Evolutionary conservation across 225 moss, liverwort and hornwort species (phyloP).

Genomic region (Lunularia cruciata): DNA sequence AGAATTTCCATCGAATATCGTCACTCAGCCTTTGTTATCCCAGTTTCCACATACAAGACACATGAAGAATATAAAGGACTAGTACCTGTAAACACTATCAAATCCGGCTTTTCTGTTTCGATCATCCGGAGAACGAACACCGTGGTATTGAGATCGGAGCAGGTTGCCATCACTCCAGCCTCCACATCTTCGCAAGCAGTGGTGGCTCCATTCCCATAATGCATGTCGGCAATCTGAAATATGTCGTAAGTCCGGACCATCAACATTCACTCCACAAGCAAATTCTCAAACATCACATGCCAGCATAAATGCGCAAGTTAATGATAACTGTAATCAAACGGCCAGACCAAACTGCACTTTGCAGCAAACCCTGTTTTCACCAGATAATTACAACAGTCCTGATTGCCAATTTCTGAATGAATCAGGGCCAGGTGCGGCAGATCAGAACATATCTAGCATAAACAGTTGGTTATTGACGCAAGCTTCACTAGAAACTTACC

Average conservation of each 20-base stretch:
- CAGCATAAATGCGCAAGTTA: neutral
- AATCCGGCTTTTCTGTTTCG: slow-evolving; percentile 69
- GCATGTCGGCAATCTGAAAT: slow-evolving; percentile 94
- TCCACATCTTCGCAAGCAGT: slow-evolving; percentile 67
- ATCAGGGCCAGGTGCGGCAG: too few relatives aligned
- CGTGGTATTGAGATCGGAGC: slow-evolving; percentile 93
- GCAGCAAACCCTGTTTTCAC: too few relatives aligned
- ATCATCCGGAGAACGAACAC: slow-evolving; percentile 70
- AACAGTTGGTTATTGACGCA: too few relatives aligned
- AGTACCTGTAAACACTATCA: slow-evolving; percentile 92
- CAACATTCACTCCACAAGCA: neutral
- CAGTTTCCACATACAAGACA: too few relatives aligned
- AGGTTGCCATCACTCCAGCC: slow-evolving; percentile 48
- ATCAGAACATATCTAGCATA: too few relatives aligned
- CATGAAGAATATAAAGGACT: too few relatives aligned
- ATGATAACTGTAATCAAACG: neutral
- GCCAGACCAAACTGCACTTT: too few relatives aligned
- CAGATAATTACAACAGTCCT: too few relatives aligned
- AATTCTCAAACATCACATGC: neutral
- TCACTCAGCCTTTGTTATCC: too few relatives aligned
- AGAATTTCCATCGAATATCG: too few relatives aligned
- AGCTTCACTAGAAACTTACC: too few relatives aligned
- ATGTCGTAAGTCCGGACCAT: neutral
- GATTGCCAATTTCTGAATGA: too few relatives aligned
- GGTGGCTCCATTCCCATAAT: slow-evolving; percentile 77